Evolutionary conservation across 805 yeast genomes (phyloP).

Genomic region (Monosporozyma unispora): DNA sequence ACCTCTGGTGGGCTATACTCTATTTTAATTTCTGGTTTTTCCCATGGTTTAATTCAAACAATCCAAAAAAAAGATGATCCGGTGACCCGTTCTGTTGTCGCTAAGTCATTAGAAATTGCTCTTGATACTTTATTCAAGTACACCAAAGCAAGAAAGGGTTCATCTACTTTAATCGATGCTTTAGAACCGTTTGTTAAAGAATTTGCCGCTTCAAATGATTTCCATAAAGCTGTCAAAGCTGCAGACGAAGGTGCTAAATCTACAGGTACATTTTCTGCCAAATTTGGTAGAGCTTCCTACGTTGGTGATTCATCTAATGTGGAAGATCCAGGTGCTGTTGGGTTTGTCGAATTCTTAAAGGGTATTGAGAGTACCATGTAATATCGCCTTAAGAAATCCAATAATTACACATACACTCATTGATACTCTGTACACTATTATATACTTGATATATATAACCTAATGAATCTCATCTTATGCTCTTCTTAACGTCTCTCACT

Average conservation of each 20-base stretch:
- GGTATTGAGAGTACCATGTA: conserved; percentile 25
- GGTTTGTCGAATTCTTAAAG: conserved; percentile 49
- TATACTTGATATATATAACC: neutral
- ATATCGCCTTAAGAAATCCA: neutral
- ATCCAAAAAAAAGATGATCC: conserved; percentile 19
- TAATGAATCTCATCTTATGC: neutral
- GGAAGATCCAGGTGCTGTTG: conserved; percentile 95
- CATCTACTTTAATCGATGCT: conserved; percentile 82
- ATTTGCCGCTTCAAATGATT: conserved; percentile 42
- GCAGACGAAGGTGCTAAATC: conserved; percentile 69
- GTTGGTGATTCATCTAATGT: conserved; percentile 64
- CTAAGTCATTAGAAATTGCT: conserved; percentile 47
- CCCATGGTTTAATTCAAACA: conserved; percentile 37
- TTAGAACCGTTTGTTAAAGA: conserved; percentile 76
- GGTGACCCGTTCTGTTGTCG: conserved; percentile 31
- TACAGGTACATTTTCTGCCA: conserved; percentile 69
- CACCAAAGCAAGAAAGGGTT: conserved; percentile 84
- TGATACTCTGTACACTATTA: too few relatives aligned
- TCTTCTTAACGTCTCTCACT: neutral
- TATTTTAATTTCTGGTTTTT: conserved; percentile 71
- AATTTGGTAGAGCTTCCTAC: conserved; percentile 90
- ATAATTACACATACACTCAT: neutral
- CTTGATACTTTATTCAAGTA: conserved; percentile 69
- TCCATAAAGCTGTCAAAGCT: conserved; percentile 53
- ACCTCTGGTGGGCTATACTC: conserved; percentile 93